phyloP scores from a whole-genome alignment of 2,329 filamentous ascomycete genomes.

The Cadophora malorum region DNA sequence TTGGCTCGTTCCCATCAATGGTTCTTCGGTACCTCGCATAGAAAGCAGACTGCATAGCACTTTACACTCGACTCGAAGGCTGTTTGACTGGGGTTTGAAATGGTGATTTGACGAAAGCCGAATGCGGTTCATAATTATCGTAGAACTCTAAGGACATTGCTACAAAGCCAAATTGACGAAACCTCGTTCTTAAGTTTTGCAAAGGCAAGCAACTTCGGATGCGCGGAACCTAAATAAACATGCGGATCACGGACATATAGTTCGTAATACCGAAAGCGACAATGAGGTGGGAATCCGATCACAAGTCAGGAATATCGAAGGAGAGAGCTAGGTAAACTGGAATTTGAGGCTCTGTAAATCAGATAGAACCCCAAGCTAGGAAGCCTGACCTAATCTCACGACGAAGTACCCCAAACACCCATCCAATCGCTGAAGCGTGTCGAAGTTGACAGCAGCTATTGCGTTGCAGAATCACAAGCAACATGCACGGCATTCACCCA shows the following conservation, averaged over 20 bases:
- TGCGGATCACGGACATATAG: neutral
- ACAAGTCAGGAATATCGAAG: neutral
- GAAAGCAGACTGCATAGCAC: neutral
- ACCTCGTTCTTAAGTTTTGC: neutral
- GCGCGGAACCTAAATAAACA: conserved; percentile 1
- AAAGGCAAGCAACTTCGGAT: neutral
- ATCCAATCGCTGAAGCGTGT: neutral
- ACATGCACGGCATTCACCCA: conserved; percentile 46
- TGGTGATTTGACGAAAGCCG: neutral
- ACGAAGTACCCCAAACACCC: neutral
- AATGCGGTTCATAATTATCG: neutral
- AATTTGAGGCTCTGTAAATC: neutral
- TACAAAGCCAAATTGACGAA: neutral
- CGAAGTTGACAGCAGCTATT: neutral
- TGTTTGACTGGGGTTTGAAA: neutral
- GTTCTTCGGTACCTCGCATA: too few species aligned
- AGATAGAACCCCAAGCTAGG: neutral
- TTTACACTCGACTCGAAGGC: neutral
- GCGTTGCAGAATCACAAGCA: neutral
- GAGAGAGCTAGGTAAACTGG: neutral
- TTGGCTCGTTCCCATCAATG: neutral
- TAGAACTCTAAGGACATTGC: conserved; percentile 9
- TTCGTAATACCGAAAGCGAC: neutral
- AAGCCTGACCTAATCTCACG: neutral
- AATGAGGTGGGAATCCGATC: neutral